Evolutionary conservation across 78 protist species (phyloP).

Genomic region (Mantamonas sphyraenae): DNA sequence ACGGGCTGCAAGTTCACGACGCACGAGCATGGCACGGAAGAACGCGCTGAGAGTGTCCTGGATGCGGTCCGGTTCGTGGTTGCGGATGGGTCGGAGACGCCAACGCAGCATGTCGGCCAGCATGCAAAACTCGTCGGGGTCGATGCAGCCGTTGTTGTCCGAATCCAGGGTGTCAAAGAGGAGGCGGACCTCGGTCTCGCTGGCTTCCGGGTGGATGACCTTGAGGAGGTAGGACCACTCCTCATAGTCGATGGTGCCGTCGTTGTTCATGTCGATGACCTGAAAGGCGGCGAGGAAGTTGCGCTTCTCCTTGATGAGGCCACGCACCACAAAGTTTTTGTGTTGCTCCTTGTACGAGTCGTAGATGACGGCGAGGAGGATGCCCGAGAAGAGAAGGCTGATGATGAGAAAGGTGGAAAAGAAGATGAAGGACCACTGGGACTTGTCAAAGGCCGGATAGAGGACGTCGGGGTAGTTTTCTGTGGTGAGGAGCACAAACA

Average conservation of each 20-base stretch:
- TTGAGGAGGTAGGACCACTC: not conserved
- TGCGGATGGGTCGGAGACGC: not conserved
- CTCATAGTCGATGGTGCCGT: not conserved
- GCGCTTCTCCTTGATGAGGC: not conserved
- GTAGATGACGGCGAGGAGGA: not conserved
- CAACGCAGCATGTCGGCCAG: not conserved
- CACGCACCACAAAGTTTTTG: not conserved
- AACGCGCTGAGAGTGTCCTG: too few species aligned
- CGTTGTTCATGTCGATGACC: not conserved
- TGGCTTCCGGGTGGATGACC: not conserved
- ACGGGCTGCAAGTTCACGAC: too few species aligned
- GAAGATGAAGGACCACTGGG: not conserved
- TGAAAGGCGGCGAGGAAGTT: not conserved
- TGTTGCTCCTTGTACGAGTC: not conserved
- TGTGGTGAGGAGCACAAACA: not conserved
- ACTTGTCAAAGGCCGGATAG: not conserved
- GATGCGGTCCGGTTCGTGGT: not conserved
- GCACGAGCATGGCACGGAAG: too few species aligned
- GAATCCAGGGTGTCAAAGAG: not conserved
- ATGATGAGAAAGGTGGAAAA: not conserved
- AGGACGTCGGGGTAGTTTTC: not conserved
- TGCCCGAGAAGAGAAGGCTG: not conserved
- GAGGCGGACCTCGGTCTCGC: not conserved
- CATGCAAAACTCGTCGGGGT: not conserved
- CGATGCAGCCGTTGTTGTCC: not conserved